phyloP scores from a whole-genome alignment of 331 rosid species.

The Malus hybrid region DNA sequence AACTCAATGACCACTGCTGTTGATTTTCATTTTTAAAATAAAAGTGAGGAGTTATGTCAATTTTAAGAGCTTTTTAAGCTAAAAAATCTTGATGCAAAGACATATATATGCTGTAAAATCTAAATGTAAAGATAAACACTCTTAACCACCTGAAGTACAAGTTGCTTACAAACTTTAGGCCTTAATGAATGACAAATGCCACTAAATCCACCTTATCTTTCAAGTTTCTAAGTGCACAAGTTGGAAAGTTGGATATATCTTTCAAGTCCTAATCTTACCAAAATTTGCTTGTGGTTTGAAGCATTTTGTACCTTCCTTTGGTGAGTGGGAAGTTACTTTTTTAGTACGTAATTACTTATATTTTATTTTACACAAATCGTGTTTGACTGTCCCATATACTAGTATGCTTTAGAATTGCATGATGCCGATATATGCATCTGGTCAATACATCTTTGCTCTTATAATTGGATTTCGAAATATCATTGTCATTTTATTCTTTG shows the following conservation, averaged over 20 bases:
- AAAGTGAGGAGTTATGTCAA: too few species aligned
- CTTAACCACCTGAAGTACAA: too few species aligned
- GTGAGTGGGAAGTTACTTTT: constrained; percentile 46
- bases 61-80: too few species aligned
- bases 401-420: constrained; percentile 34
- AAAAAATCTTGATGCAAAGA: too few species aligned
- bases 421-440: constrained; percentile 16
- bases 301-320: constrained; percentile 27
- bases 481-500: constrained; percentile 20
- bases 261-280: constrained; percentile 31
- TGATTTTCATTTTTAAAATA: too few species aligned
- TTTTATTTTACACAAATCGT: constrained; percentile 19
- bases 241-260: constrained; percentile 18
- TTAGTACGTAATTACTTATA: constrained; percentile 18
- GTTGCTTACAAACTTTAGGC: too few species aligned
- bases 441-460: constrained; percentile 24
- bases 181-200: constrained; percentile 31
- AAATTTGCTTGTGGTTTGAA: constrained; percentile 29
- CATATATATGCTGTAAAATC: too few species aligned
- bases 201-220: constrained; percentile 48
- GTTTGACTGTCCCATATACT: constrained; percentile 28
- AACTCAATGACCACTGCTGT: too few species aligned
- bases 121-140: too few species aligned
- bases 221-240: constrained; percentile 17
- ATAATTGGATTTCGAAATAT: constrained; percentile 2